Conservation (phyloP, 1,139 yeast genomes). For the Scheffersomyces titani region DNA sequence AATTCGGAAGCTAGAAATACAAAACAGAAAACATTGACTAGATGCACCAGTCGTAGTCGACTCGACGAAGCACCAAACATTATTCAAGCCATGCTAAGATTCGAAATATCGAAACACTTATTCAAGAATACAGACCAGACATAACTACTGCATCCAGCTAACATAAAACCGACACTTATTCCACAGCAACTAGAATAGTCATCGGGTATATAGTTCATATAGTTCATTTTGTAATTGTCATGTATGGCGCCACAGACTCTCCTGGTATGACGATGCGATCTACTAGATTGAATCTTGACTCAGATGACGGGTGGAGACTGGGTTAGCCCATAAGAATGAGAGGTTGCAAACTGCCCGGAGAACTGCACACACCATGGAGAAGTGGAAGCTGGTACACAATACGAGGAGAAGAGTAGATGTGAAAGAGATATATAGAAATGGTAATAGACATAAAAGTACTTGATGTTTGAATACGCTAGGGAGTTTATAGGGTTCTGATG, state of each 20-base stretch:
- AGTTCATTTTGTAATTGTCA: background rate
- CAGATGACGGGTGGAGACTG: background rate
- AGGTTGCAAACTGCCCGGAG: background rate
- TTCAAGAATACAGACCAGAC: too few species aligned
- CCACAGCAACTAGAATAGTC: too few species aligned
- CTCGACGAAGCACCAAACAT: background rate
- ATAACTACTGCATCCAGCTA: too few species aligned
- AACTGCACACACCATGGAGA: background rate
- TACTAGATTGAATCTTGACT: background rate
- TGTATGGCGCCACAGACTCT: background rate
- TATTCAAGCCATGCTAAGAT: background rate
- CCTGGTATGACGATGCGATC: background rate
- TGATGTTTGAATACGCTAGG: background rate
- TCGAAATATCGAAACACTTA: too few species aligned
- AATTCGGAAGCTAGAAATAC: background rate
- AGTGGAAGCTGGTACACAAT: background rate
- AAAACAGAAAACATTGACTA: background rate
- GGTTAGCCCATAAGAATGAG: background rate
- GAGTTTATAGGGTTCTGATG: background rate
- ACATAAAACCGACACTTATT: too few species aligned
- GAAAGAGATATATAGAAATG: background rate
- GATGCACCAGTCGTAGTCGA: background rate
- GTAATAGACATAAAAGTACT: background rate
- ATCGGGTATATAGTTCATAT: too few species aligned
- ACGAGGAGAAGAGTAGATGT: background rate